phyloP scores from a whole-genome alignment of 176 grass and related monocot species.

The Cenchrus fungigraminus region DNA sequence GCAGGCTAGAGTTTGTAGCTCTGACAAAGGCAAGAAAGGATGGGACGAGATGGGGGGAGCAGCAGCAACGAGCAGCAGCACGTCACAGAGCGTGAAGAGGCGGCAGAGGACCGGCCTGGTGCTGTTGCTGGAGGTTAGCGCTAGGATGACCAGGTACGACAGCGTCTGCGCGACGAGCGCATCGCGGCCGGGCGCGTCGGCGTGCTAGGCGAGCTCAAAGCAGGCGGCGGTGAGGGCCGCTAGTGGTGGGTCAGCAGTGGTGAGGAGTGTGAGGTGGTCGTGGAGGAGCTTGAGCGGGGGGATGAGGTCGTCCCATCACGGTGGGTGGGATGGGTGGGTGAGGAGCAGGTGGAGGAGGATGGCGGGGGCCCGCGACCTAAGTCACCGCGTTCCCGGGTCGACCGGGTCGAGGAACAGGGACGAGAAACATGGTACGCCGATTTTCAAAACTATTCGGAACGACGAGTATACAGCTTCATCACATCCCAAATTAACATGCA shows the following conservation, averaged over 20 bases:
- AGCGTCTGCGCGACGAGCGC: constrained; percentile 79
- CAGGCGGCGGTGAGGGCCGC: constrained; percentile 64
- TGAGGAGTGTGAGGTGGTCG: constrained; percentile 57
- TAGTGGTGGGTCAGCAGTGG: constrained; percentile 56
- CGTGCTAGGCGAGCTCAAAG: constrained; percentile 84
- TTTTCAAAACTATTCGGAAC: no score
- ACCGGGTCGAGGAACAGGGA: no score
- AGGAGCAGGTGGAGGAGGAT: constrained; percentile 68
- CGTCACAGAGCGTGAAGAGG: constrained; percentile 77
- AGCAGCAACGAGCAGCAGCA: constrained; percentile 44
- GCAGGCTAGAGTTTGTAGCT: no score
- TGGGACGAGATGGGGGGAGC: no score
- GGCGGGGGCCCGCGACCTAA: constrained; percentile 37
- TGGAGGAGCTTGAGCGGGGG: constrained; percentile 62
- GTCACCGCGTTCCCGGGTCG: no score
- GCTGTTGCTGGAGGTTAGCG: constrained; percentile 51
- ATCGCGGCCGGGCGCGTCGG: constrained; percentile 57
- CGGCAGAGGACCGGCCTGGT: constrained; percentile 68
- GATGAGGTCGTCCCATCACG: constrained; percentile 56
- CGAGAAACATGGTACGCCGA: no score
- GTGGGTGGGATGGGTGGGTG: constrained; percentile 65
- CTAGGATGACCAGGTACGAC: constrained; percentile 77
- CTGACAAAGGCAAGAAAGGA: no score
- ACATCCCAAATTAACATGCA: no score
- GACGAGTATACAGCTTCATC: no score